Base-by-base conservation (phyloP, 768 basidiomycete species). In the Russula foetens region DNA sequence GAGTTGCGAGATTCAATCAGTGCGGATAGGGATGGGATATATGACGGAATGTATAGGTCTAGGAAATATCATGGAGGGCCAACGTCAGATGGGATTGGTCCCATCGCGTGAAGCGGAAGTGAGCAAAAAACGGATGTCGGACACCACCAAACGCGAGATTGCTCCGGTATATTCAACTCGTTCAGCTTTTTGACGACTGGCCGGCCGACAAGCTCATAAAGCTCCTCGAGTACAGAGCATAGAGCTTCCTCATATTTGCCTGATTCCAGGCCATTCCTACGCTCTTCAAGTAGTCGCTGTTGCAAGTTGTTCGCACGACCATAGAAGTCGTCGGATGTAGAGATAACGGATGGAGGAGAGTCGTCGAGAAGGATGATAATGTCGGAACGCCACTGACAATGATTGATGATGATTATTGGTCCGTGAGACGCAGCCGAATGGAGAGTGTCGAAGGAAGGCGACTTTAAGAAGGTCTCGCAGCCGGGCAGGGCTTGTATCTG, bases 321-420 rank as follows among this genome's bases (percentile, higher is more conserved):
- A 23, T 58, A 50, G 39, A 58, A 50, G 7, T 44, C 48, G 21
- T 44, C 44, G 19, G 48, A 1, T 12, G 48, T 58, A 11, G 39
- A 17, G 21, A 58, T 29, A 7, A 38, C 21, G 80, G 84, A 85
- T 71, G 84, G 84, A 43, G 80, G 79, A 77, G 81, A 81, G 49
- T 77, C 76, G 55, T n/a, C 15, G 45, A 38, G 46, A 19, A 56
- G 23, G 24, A n/a, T 38, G 23, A 53, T 9, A 23, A 19, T 49
- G 59, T 53, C 45, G 31, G 12, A 51, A 6, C 49, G 51, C 23
- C 35, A n/a, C 35, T 9, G 4, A 4, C 5, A 33, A 33, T 5
- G 31, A 33, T 33, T 33, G 31, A 33, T 33, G 4, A 33, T 33
- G 9, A 33, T 33, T 4, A 33, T 9, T 9, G 31, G 31, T 9